Base-by-base conservation (phyloP, 805 yeast genomes). In the Candida multigemmis region DNA sequence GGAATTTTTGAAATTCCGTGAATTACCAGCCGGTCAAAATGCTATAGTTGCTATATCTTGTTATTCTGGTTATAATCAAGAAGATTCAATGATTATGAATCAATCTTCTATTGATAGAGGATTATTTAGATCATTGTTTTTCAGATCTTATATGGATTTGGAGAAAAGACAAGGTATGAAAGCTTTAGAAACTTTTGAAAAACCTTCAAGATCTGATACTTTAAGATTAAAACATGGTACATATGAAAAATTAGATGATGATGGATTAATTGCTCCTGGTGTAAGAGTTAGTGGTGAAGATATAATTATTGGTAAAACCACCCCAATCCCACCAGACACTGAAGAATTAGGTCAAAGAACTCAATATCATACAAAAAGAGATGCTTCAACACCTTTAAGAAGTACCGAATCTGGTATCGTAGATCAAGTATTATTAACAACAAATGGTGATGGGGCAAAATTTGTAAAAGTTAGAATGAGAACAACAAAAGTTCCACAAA, bases 1-100 rank as follows among this genome's bases (percentile, higher is more conserved):
- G 98, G 98, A 91, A 58, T 83, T 79, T 51, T 68, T 91, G 63
- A 89, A 91, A 61, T 91, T 91, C 65, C 74, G 98, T 65, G 98
- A 91, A 59, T 68, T 91, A 37, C 98, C 98, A 20, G 98, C 98
- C 34, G 98, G 98, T 33, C 98, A 91, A 65, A 91, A 91, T 52
- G 98, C 98, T 15, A 77, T 91, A 57, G 98, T 91, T 24, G 98
- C 98, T 16, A 91, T 91, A 68, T 74, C 94, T 23, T 91, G 98
- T 72, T 91, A 91, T 60, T 83, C 95, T 22, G 98, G 98, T 50
- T 91, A 91, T 60, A 91, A 91, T 59, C 98, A 91, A 69, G 98
- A 91, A 80, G 98, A 91, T 80, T 91, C 98, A 22, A 85, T 91
- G 91, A 91, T 91, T 65, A 91, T 91, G 98, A 91, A 91, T 56